Base-by-base conservation (phyloP, 108 stramenopile genomes). In the Cyclotella atomus region DNA sequence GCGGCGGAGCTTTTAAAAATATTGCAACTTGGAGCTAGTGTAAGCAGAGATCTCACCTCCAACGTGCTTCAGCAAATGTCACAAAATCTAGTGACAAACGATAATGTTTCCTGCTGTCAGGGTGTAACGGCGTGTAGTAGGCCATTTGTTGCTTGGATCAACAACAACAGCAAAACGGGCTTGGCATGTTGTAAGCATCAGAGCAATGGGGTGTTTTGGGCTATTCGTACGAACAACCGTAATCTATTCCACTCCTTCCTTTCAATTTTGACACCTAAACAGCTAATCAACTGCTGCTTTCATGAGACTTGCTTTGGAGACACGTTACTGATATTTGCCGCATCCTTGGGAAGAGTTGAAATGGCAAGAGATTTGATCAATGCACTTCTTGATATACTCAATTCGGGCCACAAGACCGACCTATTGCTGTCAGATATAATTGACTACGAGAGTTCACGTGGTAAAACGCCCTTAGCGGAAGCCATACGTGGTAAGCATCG, bases 261-360 rank as follows among this genome's bases (percentile, higher is more conserved):
- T 29, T 28, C 0, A 30, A n/a, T 41, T 28, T 30, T 75, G 33
- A 21, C 28, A 34, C 34, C 10, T 0, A 27, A 23, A 23, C 52
- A 52, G 21, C 2, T 52, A 23, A 52, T 52, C 2, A 19, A 52
- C 20, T 23, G 17, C 3, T 49, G 4, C 47, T n/a, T n/a, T 49
- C 73, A 65, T 21, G 76, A 78, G 24, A 74, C 77, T 9, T 21
- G 23, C 9, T 81, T 78, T 50, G 77, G 82, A 14, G 71, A 83
- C 59, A 83, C 71, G 8, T 25, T 68, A 4, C 56, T 83, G 19
- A 83, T 77, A 14, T 75, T 65, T 54, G 77, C 82, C 15, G 60
- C 63, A 6, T 55, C 34, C 0, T 0, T 64, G 0, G 82, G 72
- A 15, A 49, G 68, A 29, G 20, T 65, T 7, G 67, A 61, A 0